These are phyloP conservation scores for Xylogone sp. DNA, from an alignment of 2,329 filamentous ascomycete species.

Conservation along the genomic window DNA sequence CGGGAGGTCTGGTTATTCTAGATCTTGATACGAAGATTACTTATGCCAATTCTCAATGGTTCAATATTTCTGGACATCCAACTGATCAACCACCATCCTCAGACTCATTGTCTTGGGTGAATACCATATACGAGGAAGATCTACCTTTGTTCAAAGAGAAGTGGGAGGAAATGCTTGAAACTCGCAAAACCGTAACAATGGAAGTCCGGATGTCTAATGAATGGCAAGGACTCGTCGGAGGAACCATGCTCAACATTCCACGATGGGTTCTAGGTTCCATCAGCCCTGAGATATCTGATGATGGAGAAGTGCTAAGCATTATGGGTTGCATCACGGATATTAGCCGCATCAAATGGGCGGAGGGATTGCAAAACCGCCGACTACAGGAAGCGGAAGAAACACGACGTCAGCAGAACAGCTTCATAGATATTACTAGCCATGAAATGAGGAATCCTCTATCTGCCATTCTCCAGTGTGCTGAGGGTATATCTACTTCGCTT, in stretches of 20 bases:
- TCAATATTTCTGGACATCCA: slow-evolving; percentile 62
- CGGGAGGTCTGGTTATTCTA: slow-evolving; percentile 78
- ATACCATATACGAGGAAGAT: slow-evolving; percentile 64
- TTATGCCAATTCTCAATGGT: slow-evolving; percentile 72
- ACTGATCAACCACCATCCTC: slow-evolving; percentile 50
- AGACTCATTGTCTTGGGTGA: slow-evolving; percentile 63
- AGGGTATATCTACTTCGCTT: slow-evolving; percentile 57
- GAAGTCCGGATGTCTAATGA: slow-evolving; percentile 70
- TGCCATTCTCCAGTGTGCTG: slow-evolving; percentile 67
- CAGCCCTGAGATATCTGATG: slow-evolving; percentile 60
- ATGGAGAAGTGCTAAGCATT: slow-evolving; percentile 64
- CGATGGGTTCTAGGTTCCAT: slow-evolving; percentile 67
- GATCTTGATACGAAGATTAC: slow-evolving; percentile 64
- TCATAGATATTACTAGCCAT: slow-evolving; percentile 69
- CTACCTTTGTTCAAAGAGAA: slow-evolving; percentile 49
- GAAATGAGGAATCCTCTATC: slow-evolving; percentile 74
- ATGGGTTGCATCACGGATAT: slow-evolving; percentile 72
- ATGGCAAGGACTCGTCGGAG: slow-evolving; percentile 54
- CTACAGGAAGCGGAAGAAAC: slow-evolving; percentile 77
- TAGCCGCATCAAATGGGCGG: slow-evolving; percentile 76
- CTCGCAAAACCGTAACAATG: slow-evolving; percentile 59
- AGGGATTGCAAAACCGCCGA: slow-evolving; percentile 71
- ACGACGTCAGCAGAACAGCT: slow-evolving; percentile 67
- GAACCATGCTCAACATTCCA: slow-evolving; percentile 63
- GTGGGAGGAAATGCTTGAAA: slow-evolving; percentile 57